Base-by-base conservation (phyloP, 768 basidiomycete genomes). In the Mycena belliarum region DNA sequence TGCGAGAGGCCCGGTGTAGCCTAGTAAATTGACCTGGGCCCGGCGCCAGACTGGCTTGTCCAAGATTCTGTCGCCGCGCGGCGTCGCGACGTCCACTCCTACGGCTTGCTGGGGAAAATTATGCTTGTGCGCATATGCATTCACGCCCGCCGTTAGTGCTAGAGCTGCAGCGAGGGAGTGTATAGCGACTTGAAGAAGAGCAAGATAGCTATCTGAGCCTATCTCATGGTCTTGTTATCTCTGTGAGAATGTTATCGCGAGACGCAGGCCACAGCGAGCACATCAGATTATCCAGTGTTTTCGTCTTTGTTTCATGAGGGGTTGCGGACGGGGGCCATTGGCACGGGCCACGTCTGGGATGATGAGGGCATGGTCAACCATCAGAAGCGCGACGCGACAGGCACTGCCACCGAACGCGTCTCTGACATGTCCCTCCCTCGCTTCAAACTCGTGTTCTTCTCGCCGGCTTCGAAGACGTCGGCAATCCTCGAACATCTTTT, bases 1-100 rank as follows among this genome's bases (percentile, higher is more conserved):
- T 88, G 89, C 16, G 88, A 86, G 71, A 15, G 84, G 81, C 6
- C 88, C 88, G 6, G 81, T 79, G 73, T 85, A 89, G 4, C 73
- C 69, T 32, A 84, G 76, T 32, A 84, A 76, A 69, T 88, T 86
- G 8, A 73, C 70, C 51, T 83, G 80, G 1, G 69, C n/a, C n/a
- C n/a, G n/a, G n/a, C 53, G 8, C 84, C 85, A 57, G 82, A 88
- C 66, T 83, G 83, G 41, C 75, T 72, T 0, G 76, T 70, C 82
- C 83, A 85, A 42, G 75, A 73, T 49, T 76, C 73, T 0, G 25
- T 50, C 23, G 52, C 24, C 28, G 56, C 54, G 45, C 59, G 8
- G 50, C 50, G 45, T 61, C 59, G 50, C 57, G 12, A 53, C 32
- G 32, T 59, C 57, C 49, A 50, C 45, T 18, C 23, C 47, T 20